phyloP scores from a whole-genome alignment of 768 basidiomycete genomes.

The Porphyrellus cyaneotinctus region DNA sequence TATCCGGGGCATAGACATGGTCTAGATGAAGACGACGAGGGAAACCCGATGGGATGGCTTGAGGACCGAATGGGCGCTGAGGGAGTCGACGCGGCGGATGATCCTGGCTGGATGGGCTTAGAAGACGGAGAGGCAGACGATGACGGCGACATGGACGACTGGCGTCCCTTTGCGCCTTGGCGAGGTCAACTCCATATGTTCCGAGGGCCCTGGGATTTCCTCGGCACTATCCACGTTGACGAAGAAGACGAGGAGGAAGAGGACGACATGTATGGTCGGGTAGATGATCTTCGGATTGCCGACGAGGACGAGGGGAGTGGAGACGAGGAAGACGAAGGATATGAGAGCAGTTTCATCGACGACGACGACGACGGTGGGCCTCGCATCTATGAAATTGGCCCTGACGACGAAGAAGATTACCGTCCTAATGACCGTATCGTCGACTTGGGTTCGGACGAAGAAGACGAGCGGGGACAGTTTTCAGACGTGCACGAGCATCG shows the following conservation, averaged over 20 bases:
- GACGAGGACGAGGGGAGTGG: constrained; percentile 22
- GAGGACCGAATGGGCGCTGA: constrained; percentile 39
- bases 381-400: constrained; percentile 26
- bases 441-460: constrained; percentile 14
- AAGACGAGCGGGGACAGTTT: neutral
- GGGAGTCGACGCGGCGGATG: constrained; percentile 27
- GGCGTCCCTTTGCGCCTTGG: constrained; percentile 20
- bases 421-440: neutral
- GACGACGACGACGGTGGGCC: constrained; percentile 36
- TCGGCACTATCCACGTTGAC: constrained; percentile 19
- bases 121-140: constrained; percentile 34
- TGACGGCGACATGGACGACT: constrained; percentile 25
- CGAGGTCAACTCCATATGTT: constrained; percentile 13
- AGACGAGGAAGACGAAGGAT: constrained; percentile 37
- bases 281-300: constrained; percentile 1
- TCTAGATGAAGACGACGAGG: constrained; percentile 25
- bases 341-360: constrained; percentile 57
- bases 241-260: constrained; percentile 24
- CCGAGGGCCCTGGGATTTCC: constrained; percentile 15
- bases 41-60: constrained; percentile 30
- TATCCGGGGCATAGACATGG: constrained; percentile 50
- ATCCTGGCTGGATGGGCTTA: constrained; percentile 33
- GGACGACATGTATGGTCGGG: constrained; percentile 1
- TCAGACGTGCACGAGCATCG: neutral
- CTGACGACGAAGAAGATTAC: constrained; percentile 10